Evolutionary conservation across 1,284 basidiomycete species (phyloP).

Genomic region (Lentinus polychrous): DNA sequence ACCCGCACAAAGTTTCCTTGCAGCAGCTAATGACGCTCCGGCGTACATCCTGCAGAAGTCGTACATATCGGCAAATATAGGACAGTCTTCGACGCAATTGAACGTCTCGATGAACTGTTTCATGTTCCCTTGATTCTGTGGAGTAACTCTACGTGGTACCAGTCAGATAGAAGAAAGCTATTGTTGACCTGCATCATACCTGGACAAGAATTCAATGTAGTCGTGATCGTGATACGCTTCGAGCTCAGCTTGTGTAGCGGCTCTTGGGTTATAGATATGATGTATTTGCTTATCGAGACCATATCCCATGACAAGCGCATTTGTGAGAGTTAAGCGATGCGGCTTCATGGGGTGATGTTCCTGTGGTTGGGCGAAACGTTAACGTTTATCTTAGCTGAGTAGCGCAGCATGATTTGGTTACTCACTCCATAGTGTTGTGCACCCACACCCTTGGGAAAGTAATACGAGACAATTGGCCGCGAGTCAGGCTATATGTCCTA

Average conservation of each 20-base stretch:
- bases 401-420: not conserved
- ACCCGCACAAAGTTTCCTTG: slow-evolving; percentile 78
- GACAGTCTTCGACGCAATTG: slow-evolving; percentile 93
- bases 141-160: slow-evolving; percentile 58
- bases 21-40: slow-evolving; percentile 86
- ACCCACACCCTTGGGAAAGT: slow-evolving; percentile 91
- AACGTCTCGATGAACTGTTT: slow-evolving; percentile 71
- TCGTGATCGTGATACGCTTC: slow-evolving; percentile 90
- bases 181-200: slow-evolving; percentile 38
- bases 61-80: slow-evolving; percentile 89
- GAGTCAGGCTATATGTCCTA: slow-evolving; percentile 62
- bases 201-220: slow-evolving; percentile 91
- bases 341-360: slow-evolving; percentile 99
- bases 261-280: slow-evolving; percentile 82
- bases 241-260: slow-evolving; percentile 87
- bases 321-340: slow-evolving; percentile 89
- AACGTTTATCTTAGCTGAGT: no score
- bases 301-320: slow-evolving; percentile 93
- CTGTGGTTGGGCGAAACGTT: slow-evolving; percentile 29
- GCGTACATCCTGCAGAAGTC: slow-evolving; percentile 91
- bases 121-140: slow-evolving; percentile 71
- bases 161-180: not conserved
- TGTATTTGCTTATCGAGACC: slow-evolving; percentile 95
- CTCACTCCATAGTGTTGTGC: slow-evolving; percentile 91
- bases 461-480: slow-evolving; percentile 88